Evolutionary conservation across 495 filamentous ascomycete genomes (phyloP), one percentile per base, ranked within the genome.

Genomic region (Hyaloscypha variabilis): DNA sequence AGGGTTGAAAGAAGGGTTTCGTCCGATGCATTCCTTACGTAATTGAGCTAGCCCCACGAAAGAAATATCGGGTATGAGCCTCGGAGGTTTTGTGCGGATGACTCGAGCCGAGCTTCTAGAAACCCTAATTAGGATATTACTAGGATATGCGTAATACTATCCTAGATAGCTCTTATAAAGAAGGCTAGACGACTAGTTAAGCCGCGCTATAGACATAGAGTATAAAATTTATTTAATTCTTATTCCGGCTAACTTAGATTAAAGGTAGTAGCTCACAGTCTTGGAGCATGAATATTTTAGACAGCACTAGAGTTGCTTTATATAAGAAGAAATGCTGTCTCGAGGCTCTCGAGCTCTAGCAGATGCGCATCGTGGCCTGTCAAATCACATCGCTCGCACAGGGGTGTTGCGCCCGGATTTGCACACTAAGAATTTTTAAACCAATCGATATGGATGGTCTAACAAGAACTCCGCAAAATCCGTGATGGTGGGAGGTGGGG

Each of bases 91-190:
- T 50, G 25, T 25, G 26, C 6, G 57, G 19, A 23, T 46, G 24
- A 30, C 19, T 59, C 8, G 25, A 39, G 31, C 62, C 39, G 66
- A 34, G 57, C 29, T 69, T 70, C 64, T 70, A 50, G 64, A 64
- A 70, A 50, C 58, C 49, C 56, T 49, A 70, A 64, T 70, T 29
- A 60, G 56, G 64, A 30, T 19, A 21, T 23, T 24, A 53, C 62
- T 59, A 66, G 54, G 58, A 62, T 67, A 34, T n/a, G n/a, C n/a
- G n/a, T n/a, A n/a, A n/a, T n/a, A n/a, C n/a, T n/a, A n/a, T n/a
- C n/a, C n/a, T n/a, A n/a, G n/a, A n/a, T n/a, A n/a, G n/a, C n/a
- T n/a, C n/a, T n/a, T n/a, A n/a, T n/a, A n/a, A n/a, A n/a, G 61
- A 62, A 60, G 17, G 56, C 55, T 28, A 36, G 54, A 51, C 46